Base-by-base conservation (phyloP, 257 asterid genomes). In the Leptodermis oblonga region DNA sequence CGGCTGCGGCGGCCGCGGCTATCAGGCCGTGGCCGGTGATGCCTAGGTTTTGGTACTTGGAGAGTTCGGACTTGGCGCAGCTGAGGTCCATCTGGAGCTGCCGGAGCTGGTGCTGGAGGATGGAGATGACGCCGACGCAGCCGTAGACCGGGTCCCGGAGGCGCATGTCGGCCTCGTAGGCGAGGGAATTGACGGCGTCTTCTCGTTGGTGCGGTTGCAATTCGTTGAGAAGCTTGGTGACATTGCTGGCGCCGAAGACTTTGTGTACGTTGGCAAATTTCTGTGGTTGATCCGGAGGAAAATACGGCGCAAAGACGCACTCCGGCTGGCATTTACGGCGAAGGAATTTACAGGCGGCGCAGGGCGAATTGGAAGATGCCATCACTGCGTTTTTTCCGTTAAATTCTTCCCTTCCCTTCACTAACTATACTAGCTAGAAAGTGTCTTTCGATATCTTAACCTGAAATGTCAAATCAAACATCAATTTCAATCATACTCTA, bases 101-200 rank as follows among this genome's bases (percentile, higher is more conserved):
- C 15, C 82, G 78, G 42, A 81, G 81, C 49, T 81, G 85, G 41
- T 81, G 85, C 33, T 81, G 85, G 13, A 81, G 79, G 8, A 81
- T 73, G 5, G 85, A 81, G 49, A 81, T 81, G 22, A 81, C 85
- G 0, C 85, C 83, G 18, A 81, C 85, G 52, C 85, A 81, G 5
- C 83, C 83, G 60, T 81, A 81, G 28, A 81, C 83, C 0, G 85
- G 85, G 53, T 81, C 85, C 0, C 85, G 77, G 23, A 81, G 85
- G 15, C 82, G 79, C 85, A 81, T 81, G 34, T 81, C 85, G 18
- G 85, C 85, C 39, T 81, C 83, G 14, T 81, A 81, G 0, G 85
- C 85, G 0, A 81, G 72, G 36, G 85, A 81, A 52, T 81, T 81
- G 26, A 78, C 85, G 2, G 85, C 81, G 20, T 81, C 85, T 42